Conservation (phyloP, 805 yeast genomes). For the Cyberlindnera sargentensis region DNA sequence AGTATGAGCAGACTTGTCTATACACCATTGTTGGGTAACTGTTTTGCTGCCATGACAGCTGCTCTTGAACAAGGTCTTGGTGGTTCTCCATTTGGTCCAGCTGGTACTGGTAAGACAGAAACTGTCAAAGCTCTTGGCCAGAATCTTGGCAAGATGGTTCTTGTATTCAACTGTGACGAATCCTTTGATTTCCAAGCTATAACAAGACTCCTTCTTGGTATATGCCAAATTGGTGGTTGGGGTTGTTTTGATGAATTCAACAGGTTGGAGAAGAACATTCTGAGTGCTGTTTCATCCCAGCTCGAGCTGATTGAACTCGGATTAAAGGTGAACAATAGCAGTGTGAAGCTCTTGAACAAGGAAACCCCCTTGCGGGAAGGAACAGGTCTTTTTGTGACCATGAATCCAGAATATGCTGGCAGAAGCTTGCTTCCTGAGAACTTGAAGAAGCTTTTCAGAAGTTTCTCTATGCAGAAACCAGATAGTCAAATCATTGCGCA, state of each 20-base stretch:
- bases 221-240: conserved; percentile 84
- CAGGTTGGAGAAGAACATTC: conserved; percentile 57
- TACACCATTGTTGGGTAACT: conserved; percentile 63
- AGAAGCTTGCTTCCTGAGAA: conserved; percentile 81
- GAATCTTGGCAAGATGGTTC: conserved; percentile 69
- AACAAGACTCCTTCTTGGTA: conserved; percentile 68
- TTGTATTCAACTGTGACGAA: conserved; percentile 90
- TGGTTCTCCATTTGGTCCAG: conserved; percentile 93
- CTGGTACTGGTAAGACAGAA: conserved; percentile 97
- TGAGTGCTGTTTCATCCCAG: conserved; percentile 82
- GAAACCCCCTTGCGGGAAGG: conserved; percentile 33
- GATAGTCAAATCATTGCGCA: conserved; percentile 64
- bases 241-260: conserved; percentile 96
- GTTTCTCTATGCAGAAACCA: conserved; percentile 67
- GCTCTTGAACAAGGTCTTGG: conserved; percentile 72
- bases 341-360: conserved; percentile 38
- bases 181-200: conserved; percentile 76
- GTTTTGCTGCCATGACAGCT: conserved; percentile 63
- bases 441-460: conserved; percentile 68
- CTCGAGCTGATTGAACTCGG: conserved; percentile 65
- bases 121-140: conserved; percentile 79
- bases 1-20: conserved; percentile 63
- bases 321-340: conserved; percentile 20
- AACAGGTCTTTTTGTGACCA: conserved; percentile 78
- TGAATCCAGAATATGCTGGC: conserved; percentile 87